Conservation (phyloP, 2,329 filamentous ascomycete genomes). For the Chaetomium olivaceum region DNA sequence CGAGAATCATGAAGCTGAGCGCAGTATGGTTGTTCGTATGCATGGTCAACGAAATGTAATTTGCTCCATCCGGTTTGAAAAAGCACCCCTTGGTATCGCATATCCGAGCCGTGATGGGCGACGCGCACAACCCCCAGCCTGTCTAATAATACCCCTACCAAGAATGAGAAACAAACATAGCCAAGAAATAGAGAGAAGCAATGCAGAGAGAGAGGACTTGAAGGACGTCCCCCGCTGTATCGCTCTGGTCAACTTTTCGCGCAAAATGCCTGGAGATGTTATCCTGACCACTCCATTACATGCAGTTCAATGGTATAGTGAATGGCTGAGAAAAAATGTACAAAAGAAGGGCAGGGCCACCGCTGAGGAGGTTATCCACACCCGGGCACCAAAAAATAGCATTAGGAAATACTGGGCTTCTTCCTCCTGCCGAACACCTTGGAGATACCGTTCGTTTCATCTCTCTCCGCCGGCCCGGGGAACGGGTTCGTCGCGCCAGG, state of each 20-base stretch:
- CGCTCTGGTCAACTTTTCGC: background rate
- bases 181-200: background rate
- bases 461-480: slow-evolving; percentile 38
- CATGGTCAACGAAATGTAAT: background rate
- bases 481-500: slow-evolving; percentile 35
- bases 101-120: background rate
- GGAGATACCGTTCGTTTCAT: slow-evolving; percentile 46
- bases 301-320: background rate
- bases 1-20: background rate
- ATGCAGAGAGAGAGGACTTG: background rate
- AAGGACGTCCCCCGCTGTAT: background rate
- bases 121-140: background rate
- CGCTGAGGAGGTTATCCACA: background rate
- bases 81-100: slow-evolving; percentile 9
- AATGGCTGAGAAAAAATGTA: background rate
- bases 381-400: too few species aligned
- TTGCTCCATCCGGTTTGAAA: background rate
- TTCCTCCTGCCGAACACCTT: slow-evolving; percentile 54
- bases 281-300: background rate
- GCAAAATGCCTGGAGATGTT: background rate
- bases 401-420: slow-evolving; percentile 41
- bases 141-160: background rate
- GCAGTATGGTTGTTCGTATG: background rate
- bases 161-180: background rate
- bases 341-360: background rate